Base-by-base conservation (phyloP, 1,284 basidiomycete species). In the Lentinus polychrous region DNA sequence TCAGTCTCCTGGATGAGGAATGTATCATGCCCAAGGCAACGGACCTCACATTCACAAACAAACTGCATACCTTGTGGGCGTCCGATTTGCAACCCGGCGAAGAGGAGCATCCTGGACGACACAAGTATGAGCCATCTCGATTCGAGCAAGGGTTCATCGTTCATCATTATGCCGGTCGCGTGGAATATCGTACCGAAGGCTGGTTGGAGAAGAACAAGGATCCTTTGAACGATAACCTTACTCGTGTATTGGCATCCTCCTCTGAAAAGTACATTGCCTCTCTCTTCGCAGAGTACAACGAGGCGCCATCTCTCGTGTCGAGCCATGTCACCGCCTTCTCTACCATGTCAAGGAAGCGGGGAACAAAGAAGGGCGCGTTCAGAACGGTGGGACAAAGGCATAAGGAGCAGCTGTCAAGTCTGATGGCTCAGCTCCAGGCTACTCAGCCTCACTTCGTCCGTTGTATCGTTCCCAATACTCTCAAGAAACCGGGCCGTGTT, bases 201-300 rank as follows among this genome's bases (percentile, higher is more conserved):
- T 99, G 96, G 96, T 74, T 99, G 53, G 94, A 96, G 72, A 99
- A 99, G 83, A 99, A 99, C 77, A 97, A 97, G 70, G 96, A 99
- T 61, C 96, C 96, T 0, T 73, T 99, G 54, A 98, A 99, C 66
- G 94, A 98, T 64, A 95, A 98, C 62, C 77, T 99, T 36, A 92
- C 92, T 0, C 83, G 92, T 14, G 85, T 99, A 35, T 76, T 99
- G 20, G 84, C 92, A 1, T 76, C 79, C 12, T 96, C 95, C 1
- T 77, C 81, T 1, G 87, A 97, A 57, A 79, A 81, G 32, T 93
- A 91, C 59, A 79, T 99, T 34, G 82, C 89, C 0, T 67, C 75
- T 2, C 78, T 99, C 34, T 99, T 99, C 66, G 72, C 85, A 14
- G 95, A 98, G 57, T 94, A 84, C 60, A 73, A 73, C n/a, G 79